Percentiles rank a stretch among this genome's conserved stretches.
These are phyloP conservation scores for Cryptosporidium canis DNA, from an alignment of 169 alveolate species.

Conservation along the genomic window DNA sequence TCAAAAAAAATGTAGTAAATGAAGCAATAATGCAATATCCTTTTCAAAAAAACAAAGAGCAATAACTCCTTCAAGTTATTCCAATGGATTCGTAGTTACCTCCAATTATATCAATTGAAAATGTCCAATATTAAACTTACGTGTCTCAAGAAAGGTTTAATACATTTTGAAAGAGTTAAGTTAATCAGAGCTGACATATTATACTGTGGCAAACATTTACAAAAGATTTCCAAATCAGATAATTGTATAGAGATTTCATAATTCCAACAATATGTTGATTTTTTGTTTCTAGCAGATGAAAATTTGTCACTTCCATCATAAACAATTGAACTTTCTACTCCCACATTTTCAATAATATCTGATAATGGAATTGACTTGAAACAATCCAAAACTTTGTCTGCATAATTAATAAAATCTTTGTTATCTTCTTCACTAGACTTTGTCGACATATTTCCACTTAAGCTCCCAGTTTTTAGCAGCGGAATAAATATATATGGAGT, in stretches of 20 bases:
- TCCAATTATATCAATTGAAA: neutral
- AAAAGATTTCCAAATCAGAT: slow-evolving; percentile 82
- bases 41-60: neutral
- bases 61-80: neutral
- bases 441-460: neutral
- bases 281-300: neutral
- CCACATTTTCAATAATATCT: slow-evolving; percentile 57
- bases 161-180: slow-evolving; percentile 45
- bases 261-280: slow-evolving; percentile 78
- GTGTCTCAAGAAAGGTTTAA: slow-evolving; percentile 63
- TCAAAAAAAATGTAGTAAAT: neutral
- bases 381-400: slow-evolving; percentile 57
- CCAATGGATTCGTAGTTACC: neutral
- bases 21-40: too few relatives aligned
- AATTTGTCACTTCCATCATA: neutral
- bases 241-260: slow-evolving; percentile 87
- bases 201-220: slow-evolving; percentile 71
- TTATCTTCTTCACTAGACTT: neutral
- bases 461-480: neutral
- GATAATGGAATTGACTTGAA: slow-evolving; percentile 53
- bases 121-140: slow-evolving; percentile 24
- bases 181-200: slow-evolving; percentile 25
- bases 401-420: neutral
- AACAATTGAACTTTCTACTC: slow-evolving; percentile 60
- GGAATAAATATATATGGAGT: slow-evolving; percentile 69